These are phyloP conservation scores for Phytophthora hibernalis DNA, from an alignment of 352 stramenopile species.

Conservation along the genomic window DNA sequence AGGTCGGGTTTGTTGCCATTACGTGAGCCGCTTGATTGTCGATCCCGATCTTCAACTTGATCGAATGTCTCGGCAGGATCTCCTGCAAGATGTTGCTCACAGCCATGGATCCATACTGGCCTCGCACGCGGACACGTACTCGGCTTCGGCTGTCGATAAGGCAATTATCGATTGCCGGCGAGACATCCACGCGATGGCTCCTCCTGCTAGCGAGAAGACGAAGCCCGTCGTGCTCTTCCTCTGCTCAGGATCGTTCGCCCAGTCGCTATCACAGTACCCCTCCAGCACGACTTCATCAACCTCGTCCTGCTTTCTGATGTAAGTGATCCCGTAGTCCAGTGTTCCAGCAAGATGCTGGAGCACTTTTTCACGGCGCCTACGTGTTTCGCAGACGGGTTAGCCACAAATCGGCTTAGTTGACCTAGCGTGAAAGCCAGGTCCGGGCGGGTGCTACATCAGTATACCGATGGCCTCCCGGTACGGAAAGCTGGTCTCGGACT, in stretches of 20 bases:
- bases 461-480: slow-evolving; percentile 12
- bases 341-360: slow-evolving; percentile 18
- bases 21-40: slow-evolving; percentile 9
- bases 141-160: slow-evolving; percentile 7
- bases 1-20: slow-evolving; percentile 11
- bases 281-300: neutral
- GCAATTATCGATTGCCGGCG: slow-evolving; percentile 9
- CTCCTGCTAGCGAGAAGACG: slow-evolving; percentile 11
- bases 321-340: slow-evolving; percentile 12
- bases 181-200: slow-evolving; percentile 12
- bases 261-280: slow-evolving; percentile 15
- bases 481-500: neutral
- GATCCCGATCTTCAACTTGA: slow-evolving; percentile 12
- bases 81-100: slow-evolving; percentile 12
- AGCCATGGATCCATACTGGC: neutral
- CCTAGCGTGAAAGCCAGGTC: slow-evolving; percentile 14
- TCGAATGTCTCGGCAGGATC: neutral
- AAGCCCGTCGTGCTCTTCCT: slow-evolving; percentile 14
- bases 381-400: slow-evolving; percentile 6
- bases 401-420: slow-evolving; percentile 19
- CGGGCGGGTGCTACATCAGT: slow-evolving; percentile 15
- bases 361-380: slow-evolving; percentile 8
- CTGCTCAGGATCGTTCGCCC: slow-evolving; percentile 9
- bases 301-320: neutral
- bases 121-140: slow-evolving; percentile 20